These are phyloP conservation scores for Alternaria sp. DNA, from an alignment of 2,329 filamentous ascomycete species.

Conservation along the genomic window DNA sequence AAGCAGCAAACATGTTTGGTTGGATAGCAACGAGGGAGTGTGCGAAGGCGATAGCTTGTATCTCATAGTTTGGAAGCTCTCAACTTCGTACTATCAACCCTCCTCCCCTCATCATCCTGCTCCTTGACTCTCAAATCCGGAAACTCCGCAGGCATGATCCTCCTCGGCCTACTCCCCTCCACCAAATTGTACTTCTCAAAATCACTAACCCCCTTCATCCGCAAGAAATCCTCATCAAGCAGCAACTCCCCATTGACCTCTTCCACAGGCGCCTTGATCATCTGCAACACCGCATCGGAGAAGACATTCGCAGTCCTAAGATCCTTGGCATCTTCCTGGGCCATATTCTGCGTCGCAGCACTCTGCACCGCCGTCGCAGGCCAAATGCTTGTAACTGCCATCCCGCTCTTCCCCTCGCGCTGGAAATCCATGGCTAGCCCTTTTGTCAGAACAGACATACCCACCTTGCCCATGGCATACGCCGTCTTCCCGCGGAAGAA, in stretches of 20 bases:
- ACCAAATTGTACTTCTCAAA: slow-evolving; percentile 77
- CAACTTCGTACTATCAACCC: slow-evolving; percentile 66
- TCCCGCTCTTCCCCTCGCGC: slow-evolving; percentile 67
- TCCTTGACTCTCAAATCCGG: slow-evolving; percentile 76
- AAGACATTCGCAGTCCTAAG: slow-evolving; percentile 75
- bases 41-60: too few species aligned
- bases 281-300: slow-evolving; percentile 77
- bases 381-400: slow-evolving; percentile 85
- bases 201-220: slow-evolving; percentile 69
- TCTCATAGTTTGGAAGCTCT: slow-evolving; percentile 25
- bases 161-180: slow-evolving; percentile 65
- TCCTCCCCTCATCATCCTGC: slow-evolving; percentile 78
- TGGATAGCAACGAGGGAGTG: too few species aligned
- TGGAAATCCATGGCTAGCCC: slow-evolving; percentile 83
- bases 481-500: slow-evolving; percentile 88
- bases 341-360: slow-evolving; percentile 67
- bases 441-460: slow-evolving; percentile 81
- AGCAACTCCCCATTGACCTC: slow-evolving; percentile 74
- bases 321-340: slow-evolving; percentile 58
- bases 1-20: too few species aligned
- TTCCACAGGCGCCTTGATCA: slow-evolving; percentile 65
- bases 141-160: slow-evolving; percentile 77
- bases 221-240: slow-evolving; percentile 82
- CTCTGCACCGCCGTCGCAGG: slow-evolving; percentile 80
- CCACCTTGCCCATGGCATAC: slow-evolving; percentile 79